Base-by-base conservation (phyloP, 768 basidiomycete genomes). In the Boletus vermiculosoides region DNA sequence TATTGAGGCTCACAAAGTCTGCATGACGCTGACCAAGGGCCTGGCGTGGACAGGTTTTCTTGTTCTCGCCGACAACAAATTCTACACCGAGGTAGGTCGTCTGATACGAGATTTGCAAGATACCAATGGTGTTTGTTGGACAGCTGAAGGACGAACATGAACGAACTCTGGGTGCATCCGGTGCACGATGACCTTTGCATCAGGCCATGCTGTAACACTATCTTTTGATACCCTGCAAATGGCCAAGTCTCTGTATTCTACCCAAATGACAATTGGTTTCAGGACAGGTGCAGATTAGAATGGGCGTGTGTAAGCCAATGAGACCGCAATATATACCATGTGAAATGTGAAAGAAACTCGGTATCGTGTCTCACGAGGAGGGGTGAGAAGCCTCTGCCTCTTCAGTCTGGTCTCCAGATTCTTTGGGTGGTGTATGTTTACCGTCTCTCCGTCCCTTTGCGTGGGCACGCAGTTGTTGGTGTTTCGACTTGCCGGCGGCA, bases 401-500 rank as follows among this genome's bases (percentile, higher is more conserved):
- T 46, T 66, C 61, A 13, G 47, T 54, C 46, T 67, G 65, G 46
- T 76, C 71, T 44, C 55, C 60, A 53, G 68, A 60, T 64, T 62
- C 70, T 69, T 52, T 76, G 69, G 53, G 70, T 67, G 60, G 74
- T 39, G 73, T 75, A 69, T 60, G 74, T 71, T 66, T 83, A 72
- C 50, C 73, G 65, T 67, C 74, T 76, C 56, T 65, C 45, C 59
- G 59, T 46, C 25, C 60, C 52, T 59, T 70, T 30, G 53, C 48
- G 5, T 70, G 71, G 20, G 65, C 45, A 48, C 70, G 76, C 40
- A 70, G 12, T 10, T 75, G 73, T 13, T 70, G 69, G 58, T 84
- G 84, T 70, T 85, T 90, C 31, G 78, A 75, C 74, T 87, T 91
- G 23, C 87, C 84, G 45, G 83, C 73, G 4, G 91, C 91, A 7